Percentiles rank a stretch among this genome's conserved stretches.
These are phyloP conservation scores for Penicillium paxilli DNA, from an alignment of 495 filamentous ascomycete genomes.

Conservation along the genomic window DNA sequence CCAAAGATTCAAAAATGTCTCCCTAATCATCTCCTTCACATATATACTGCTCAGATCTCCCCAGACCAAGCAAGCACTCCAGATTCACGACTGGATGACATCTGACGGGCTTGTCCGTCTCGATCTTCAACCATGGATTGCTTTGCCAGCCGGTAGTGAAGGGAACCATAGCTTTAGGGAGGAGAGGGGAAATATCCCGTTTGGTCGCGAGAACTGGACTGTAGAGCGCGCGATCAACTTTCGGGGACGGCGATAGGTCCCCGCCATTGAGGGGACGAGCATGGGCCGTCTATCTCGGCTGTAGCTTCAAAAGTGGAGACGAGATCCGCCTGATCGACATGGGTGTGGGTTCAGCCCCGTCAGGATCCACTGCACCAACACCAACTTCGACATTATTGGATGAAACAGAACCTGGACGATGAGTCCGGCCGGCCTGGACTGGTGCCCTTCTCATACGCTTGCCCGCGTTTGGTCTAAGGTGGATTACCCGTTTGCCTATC, in stretches of 20 bases:
- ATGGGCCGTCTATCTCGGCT: not conserved
- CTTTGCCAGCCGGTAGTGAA: not conserved
- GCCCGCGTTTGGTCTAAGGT: not conserved
- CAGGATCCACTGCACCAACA: not conserved
- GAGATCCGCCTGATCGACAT: not conserved
- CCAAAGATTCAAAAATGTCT: not conserved
- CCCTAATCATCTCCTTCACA: not conserved
- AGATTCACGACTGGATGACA: not conserved
- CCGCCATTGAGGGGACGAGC: not conserved
- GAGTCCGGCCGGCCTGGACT: slow-evolving; percentile 16
- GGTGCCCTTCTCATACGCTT: not conserved
- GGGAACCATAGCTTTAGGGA: not conserved
- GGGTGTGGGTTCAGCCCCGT: not conserved
- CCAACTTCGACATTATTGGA: slow-evolving; percentile 1
- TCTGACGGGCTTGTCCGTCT: not conserved
- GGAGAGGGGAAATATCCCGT: not conserved
- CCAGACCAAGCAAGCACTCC: not conserved
- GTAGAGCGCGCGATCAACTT: not conserved
- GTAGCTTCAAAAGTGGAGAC: slow-evolving; percentile 1
- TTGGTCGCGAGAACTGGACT: not conserved
- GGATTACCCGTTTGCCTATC: not conserved
- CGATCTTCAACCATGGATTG: slow-evolving; percentile 8
- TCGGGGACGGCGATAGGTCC: not conserved
- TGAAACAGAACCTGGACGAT: slow-evolving; percentile 4
- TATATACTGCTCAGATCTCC: not conserved